These are phyloP conservation scores for Uncinocarpus reesii DNA, from an alignment of 2,329 filamentous ascomycete species.

Conservation along the genomic window DNA sequence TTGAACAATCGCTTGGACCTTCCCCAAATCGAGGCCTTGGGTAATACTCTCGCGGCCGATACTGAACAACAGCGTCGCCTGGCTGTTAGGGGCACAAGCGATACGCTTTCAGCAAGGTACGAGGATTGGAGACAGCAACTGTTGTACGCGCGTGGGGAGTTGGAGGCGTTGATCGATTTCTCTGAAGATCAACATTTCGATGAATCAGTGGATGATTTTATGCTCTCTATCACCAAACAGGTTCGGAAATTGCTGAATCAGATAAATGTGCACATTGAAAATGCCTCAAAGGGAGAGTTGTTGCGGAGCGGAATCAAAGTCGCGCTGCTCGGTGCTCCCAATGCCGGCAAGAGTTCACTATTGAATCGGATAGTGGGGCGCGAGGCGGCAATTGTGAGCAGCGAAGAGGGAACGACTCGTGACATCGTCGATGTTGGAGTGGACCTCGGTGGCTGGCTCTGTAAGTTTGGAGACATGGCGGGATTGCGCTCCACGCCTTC, in stretches of 20 bases:
- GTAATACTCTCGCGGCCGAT: conserved; percentile 52
- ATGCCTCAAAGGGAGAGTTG: conserved; percentile 72
- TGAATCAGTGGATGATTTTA: conserved; percentile 63
- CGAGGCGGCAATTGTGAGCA: conserved; percentile 89
- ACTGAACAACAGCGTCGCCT: conserved; percentile 89
- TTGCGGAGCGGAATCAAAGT: conserved; percentile 76
- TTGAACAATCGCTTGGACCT: conserved; percentile 75
- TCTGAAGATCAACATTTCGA: conserved; percentile 96
- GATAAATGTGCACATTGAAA: conserved; percentile 60
- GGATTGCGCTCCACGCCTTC: conserved; percentile 54
- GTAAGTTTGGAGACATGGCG: conserved; percentile 90
- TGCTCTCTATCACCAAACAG: conserved; percentile 57
- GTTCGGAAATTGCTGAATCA: conserved; percentile 51
- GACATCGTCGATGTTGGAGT: conserved; percentile 88
- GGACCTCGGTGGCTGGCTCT: conserved; percentile 81
- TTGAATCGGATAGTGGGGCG: conserved; percentile 82
- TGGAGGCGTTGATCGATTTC: conserved; percentile 95
- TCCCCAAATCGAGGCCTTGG: conserved; percentile 63
- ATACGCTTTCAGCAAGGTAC: conserved; percentile 62
- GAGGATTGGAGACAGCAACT: conserved; percentile 70
- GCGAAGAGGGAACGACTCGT: conserved; percentile 83
- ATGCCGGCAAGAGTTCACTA: conserved; percentile 88
- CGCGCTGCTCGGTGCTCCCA: conserved; percentile 80
- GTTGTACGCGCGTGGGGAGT: conserved; percentile 71
- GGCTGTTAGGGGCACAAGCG: conserved; percentile 67